These are phyloP conservation scores for Zygoascus bituminiphila DNA, from an alignment of 805 yeast genomes.

Conservation along the genomic window DNA sequence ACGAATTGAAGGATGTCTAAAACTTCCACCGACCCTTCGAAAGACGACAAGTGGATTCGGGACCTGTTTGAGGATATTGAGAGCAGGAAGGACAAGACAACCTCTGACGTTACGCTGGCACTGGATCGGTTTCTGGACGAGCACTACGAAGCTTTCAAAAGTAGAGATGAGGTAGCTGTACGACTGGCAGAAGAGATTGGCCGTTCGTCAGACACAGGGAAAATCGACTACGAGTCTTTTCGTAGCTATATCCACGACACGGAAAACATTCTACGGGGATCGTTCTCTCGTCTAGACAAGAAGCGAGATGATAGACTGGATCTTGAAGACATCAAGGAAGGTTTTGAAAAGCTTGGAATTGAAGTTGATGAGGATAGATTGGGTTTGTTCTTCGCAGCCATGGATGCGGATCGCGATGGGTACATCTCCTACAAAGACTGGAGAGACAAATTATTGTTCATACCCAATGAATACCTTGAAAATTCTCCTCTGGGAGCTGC, in stretches of 20 bases:
- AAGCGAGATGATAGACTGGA: conserved; percentile 68
- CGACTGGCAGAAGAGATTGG: conserved; percentile 1
- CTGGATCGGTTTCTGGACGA: not conserved
- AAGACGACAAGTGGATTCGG: conserved; percentile 1
- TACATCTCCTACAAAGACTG: conserved; percentile 78
- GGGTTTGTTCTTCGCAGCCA: conserved; percentile 44
- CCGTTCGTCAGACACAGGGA: conserved; percentile 32
- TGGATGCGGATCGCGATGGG: conserved; percentile 53
- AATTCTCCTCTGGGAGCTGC: conserved; percentile 57
- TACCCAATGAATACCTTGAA: conserved; percentile 55
- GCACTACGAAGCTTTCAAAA: not conserved
- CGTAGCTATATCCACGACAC: conserved; percentile 55
- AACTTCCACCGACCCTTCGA: not conserved
- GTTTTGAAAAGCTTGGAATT: conserved; percentile 49
- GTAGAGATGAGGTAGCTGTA: not conserved
- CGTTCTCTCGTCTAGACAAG: conserved; percentile 59
- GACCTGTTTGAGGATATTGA: not conserved
- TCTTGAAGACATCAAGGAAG: conserved; percentile 56
- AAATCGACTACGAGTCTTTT: conserved; percentile 48
- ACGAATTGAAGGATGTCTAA: not conserved
- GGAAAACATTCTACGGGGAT: conserved; percentile 60
- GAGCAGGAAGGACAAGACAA: not conserved
- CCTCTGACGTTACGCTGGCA: not conserved
- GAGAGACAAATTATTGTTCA: conserved; percentile 69
- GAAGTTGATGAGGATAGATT: conserved; percentile 45